Conservation (phyloP, 345 rosid species). For the Aurinia saxatilis region DNA sequence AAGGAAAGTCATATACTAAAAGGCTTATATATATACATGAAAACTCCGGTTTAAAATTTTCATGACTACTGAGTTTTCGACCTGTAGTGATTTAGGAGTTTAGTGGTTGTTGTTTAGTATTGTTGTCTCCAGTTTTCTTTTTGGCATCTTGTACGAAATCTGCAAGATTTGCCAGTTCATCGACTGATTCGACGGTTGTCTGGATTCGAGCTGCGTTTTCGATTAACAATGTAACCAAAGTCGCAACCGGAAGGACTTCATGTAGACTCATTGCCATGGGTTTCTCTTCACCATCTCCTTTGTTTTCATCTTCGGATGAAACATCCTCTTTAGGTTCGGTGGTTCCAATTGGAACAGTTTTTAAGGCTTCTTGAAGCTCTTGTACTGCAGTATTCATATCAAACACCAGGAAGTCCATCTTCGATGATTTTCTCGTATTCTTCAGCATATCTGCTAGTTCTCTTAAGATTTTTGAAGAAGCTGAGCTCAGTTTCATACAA, state of each 20-base stretch:
- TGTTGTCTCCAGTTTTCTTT: constrained; percentile 15
- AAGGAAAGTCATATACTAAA: not conserved
- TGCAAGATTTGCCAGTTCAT: constrained; percentile 46
- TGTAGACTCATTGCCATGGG: constrained; percentile 25
- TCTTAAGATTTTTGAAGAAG: constrained; percentile 37
- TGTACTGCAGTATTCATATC: constrained; percentile 53
- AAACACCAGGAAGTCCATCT: constrained; percentile 31
- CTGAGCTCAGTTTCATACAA: constrained; percentile 37
- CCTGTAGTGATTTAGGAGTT: constrained; percentile 1
- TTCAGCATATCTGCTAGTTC: constrained; percentile 41
- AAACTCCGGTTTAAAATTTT: constrained; percentile 9
- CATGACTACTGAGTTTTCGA: constrained; percentile 15
- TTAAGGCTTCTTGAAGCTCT: constrained; percentile 48
- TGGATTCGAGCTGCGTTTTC: constrained; percentile 55
- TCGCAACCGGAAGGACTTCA: constrained; percentile 53
- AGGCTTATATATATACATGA: constrained; percentile 18
- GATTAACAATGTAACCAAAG: constrained; percentile 45
- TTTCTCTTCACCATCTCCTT: constrained; percentile 15
- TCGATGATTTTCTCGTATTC: constrained; percentile 42
- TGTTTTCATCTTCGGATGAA: not conserved
- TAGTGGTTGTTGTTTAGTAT: constrained; percentile 20
- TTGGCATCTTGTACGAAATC: constrained; percentile 40
- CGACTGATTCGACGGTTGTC: constrained; percentile 36
- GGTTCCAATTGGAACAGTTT: constrained; percentile 31
- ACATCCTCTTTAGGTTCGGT: constrained; percentile 20